Conservation (phyloP, 2,329 filamentous ascomycete species). For the Xylariaceae sp. region DNA sequence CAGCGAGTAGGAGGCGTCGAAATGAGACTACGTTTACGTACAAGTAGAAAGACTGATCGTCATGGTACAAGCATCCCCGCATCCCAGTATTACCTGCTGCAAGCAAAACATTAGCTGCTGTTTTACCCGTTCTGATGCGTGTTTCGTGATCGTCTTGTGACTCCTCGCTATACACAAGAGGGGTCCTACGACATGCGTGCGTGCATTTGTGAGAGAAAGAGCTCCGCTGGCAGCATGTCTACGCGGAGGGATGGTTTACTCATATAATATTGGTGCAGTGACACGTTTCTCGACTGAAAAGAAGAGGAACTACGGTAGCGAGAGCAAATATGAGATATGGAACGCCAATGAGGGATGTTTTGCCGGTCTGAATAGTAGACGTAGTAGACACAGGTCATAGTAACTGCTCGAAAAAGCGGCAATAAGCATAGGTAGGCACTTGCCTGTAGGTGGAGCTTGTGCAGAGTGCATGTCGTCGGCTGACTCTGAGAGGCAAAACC, state of each 20-base stretch:
- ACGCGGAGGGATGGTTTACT: constrained; percentile 12
- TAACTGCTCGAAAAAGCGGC: no score
- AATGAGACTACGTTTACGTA: constrained; percentile 8
- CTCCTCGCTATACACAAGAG: not conserved
- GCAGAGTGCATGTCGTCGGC: no score
- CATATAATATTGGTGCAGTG: constrained; percentile 10
- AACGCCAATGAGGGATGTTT: constrained; percentile 4
- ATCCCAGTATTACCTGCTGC: constrained; percentile 11
- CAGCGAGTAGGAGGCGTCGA: constrained; percentile 9
- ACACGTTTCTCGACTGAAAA: constrained; percentile 13
- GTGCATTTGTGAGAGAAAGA: not conserved
- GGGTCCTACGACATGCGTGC: constrained; percentile 1
- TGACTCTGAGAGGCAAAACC: no score
- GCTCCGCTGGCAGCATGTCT: constrained; percentile 17
- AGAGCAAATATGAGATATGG: not conserved
- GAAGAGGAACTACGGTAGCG: not conserved
- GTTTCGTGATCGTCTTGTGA: constrained; percentile 11
- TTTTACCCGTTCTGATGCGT: constrained; percentile 10
- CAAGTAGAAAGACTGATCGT: constrained; percentile 13
- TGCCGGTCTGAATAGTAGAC: not conserved
- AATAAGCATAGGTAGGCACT: no score
- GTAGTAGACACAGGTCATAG: no score
- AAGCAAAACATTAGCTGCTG: constrained; percentile 5
- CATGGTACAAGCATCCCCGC: constrained; percentile 13
- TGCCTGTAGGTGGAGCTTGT: no score